Percentiles rank a stretch among this genome's conserved stretches.
phyloP scores from a whole-genome alignment of 208 protist genomes.

The Trypanosoma congolense region DNA sequence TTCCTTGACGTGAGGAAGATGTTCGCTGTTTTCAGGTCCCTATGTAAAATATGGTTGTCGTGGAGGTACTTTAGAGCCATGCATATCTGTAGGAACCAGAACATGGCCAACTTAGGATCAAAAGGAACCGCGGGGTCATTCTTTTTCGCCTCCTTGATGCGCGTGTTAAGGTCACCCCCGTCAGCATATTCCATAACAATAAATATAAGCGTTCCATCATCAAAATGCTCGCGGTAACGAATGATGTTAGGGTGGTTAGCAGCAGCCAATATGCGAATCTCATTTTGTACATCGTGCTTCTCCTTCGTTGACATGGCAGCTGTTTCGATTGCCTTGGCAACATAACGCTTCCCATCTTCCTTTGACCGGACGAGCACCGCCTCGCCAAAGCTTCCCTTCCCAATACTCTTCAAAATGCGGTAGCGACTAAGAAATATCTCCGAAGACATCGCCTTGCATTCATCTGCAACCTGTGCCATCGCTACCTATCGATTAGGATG shows the following conservation, averaged over 20 bases:
- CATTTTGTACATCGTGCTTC: conserved; percentile 89
- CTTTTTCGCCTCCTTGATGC: conserved; percentile 89
- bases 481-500: too few species aligned
- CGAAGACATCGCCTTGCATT: conserved; percentile 70
- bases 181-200: conserved; percentile 93
- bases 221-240: conserved; percentile 88
- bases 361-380: conserved; percentile 87
- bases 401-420: conserved; percentile 81
- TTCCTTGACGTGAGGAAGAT: conserved; percentile 86
- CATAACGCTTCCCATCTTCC: conserved; percentile 85
- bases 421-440: conserved; percentile 86
- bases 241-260: conserved; percentile 92
- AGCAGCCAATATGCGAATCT: conserved; percentile 88
- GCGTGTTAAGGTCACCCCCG: conserved; percentile 78
- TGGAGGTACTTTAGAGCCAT: conserved; percentile 91
- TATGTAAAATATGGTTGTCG: conserved; percentile 89
- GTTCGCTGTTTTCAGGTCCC: conserved; percentile 90
- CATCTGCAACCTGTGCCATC: conserved; percentile 73
- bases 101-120: conserved; percentile 84
- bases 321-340: conserved; percentile 90
- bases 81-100: conserved; percentile 90
- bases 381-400: conserved; percentile 91
- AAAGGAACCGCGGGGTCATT: conserved; percentile 59
- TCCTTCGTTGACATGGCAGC: conserved; percentile 86
- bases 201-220: conserved; percentile 82